Percentiles rank a stretch among this genome's conserved stretches.
phyloP scores from a whole-genome alignment of 2,329 filamentous ascomycete genomes.

The Teratosphaeria zuluensis region DNA sequence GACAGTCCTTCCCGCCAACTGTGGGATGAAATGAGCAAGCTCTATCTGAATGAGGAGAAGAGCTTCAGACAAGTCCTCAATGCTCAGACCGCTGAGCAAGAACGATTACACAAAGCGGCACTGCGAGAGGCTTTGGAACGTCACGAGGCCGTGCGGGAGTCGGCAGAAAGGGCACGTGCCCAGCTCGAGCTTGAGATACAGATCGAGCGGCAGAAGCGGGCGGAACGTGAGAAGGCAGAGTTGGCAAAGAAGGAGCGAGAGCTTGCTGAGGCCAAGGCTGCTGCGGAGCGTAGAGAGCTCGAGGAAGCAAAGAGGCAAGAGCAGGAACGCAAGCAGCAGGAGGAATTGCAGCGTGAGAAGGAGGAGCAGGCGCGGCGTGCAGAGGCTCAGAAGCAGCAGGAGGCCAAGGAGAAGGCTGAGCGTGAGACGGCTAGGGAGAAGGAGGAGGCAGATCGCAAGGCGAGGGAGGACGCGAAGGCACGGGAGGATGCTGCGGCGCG shows the following conservation, averaged over 20 bases:
- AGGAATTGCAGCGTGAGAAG: slow-evolving; percentile 12
- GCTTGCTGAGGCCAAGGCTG: slow-evolving; percentile 33
- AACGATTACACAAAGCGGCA: slow-evolving; percentile 53
- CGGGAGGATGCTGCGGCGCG: slow-evolving; percentile 22
- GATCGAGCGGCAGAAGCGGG: slow-evolving; percentile 23
- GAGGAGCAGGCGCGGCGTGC: slow-evolving; percentile 13
- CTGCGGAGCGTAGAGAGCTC: slow-evolving; percentile 23
- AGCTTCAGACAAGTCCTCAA: slow-evolving; percentile 52
- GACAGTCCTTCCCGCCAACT: slow-evolving; percentile 15
- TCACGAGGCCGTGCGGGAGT: slow-evolving; percentile 54
- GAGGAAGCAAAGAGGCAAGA: slow-evolving; percentile 18
- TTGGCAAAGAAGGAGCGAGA: slow-evolving; percentile 34
- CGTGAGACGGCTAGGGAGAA: slow-evolving; percentile 13
- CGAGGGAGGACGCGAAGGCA: slow-evolving; percentile 12
- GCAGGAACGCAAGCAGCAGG: slow-evolving; percentile 10
- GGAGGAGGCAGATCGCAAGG: slow-evolving; percentile 19
- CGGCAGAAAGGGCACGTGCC: slow-evolving; percentile 45
- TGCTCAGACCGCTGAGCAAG: slow-evolving; percentile 51
- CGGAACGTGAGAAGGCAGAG: slow-evolving; percentile 29
- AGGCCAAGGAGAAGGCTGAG: slow-evolving; percentile 23
- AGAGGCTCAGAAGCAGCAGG: slow-evolving; percentile 9
- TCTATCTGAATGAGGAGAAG: slow-evolving; percentile 33
- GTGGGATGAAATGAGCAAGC: slow-evolving; percentile 32
- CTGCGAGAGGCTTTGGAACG: slow-evolving; percentile 55
- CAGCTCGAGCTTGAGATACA: slow-evolving; percentile 37